Evolutionary conservation across 257 asterid species (phyloP).

Genomic region (Solanum tacnaense): DNA sequence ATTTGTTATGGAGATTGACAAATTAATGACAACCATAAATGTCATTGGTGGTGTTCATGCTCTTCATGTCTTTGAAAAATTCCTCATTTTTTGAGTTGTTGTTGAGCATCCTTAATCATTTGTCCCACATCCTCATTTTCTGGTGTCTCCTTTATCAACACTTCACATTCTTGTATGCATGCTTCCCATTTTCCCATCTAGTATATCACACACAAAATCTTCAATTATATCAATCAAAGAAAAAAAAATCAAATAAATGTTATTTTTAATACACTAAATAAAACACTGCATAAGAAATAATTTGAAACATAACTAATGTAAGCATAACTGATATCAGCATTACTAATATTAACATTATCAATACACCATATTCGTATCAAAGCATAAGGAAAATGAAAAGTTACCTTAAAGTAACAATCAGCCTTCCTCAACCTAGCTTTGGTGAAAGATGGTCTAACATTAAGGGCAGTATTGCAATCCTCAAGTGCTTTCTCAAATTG

Average conservation of each 20-base stretch:
- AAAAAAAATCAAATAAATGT: not conserved
- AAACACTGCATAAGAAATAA: not conserved
- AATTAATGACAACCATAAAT: not conserved
- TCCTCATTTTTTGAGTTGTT: conserved; percentile 14
- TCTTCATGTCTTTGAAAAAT: conserved; percentile 4
- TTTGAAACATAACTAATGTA: too few species aligned
- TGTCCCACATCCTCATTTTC: conserved; percentile 38
- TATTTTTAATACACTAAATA: not conserved
- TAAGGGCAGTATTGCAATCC: conserved; percentile 58
- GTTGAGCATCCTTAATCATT: conserved; percentile 38
- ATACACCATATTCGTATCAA: not conserved
- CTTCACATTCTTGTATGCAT: conserved; percentile 53
- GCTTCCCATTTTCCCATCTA: conserved; percentile 64
- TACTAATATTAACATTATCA: too few species aligned
- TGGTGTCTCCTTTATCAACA: conserved; percentile 34
- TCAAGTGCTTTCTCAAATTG: conserved; percentile 54
- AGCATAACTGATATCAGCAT: too few species aligned
- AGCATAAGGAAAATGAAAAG: not conserved
- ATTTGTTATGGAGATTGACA: not conserved
- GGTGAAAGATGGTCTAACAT: conserved; percentile 36
- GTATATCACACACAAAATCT: not conserved
- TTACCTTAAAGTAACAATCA: conserved; percentile 59
- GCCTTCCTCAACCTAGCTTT: conserved; percentile 74
- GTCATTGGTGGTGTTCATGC: not conserved
- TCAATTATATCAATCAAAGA: not conserved